Percentiles rank a stretch among this genome's conserved stretches.
phyloP scores from a whole-genome alignment of 2,329 filamentous ascomycete genomes.

The Zymoseptoria brevis region DNA sequence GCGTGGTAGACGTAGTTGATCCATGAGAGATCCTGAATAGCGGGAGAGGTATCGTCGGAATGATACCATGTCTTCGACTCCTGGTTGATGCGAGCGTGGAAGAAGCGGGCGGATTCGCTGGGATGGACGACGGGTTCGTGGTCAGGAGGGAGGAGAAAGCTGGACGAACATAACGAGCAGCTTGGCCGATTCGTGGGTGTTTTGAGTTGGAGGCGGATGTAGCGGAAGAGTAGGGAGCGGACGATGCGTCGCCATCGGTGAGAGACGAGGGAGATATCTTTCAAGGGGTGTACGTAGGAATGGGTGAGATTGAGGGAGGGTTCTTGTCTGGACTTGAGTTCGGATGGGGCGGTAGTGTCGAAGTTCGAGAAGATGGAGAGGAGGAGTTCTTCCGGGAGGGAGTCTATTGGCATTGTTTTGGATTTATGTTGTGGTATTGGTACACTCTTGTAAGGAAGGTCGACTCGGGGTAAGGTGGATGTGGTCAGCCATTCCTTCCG shows the following conservation, averaged over 20 bases:
- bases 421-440: not conserved
- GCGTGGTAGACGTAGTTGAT: constrained; percentile 15
- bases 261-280: constrained; percentile 49
- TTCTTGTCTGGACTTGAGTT: constrained; percentile 42
- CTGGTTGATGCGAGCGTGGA: not conserved
- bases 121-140: not conserved
- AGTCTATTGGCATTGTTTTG: constrained; percentile 12
- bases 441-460: not conserved
- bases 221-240: constrained; percentile 51
- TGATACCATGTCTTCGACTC: not conserved
- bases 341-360: constrained; percentile 43
- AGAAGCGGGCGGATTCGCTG: not conserved
- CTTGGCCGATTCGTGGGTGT: not conserved
- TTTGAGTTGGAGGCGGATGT: constrained; percentile 35
- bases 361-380: constrained; percentile 51
- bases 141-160: no score
- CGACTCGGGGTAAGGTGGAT: not conserved
- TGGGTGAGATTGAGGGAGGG: constrained; percentile 40
- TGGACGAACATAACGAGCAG: not conserved
- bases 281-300: constrained; percentile 40
- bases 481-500: not conserved
- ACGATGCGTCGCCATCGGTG: constrained; percentile 46
- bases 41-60: no score
- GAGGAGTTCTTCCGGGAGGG: constrained; percentile 55
- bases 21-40: not conserved